These are phyloP conservation scores for Russula sp. DNA, from an alignment of 768 basidiomycete species.

Conservation along the genomic window DNA sequence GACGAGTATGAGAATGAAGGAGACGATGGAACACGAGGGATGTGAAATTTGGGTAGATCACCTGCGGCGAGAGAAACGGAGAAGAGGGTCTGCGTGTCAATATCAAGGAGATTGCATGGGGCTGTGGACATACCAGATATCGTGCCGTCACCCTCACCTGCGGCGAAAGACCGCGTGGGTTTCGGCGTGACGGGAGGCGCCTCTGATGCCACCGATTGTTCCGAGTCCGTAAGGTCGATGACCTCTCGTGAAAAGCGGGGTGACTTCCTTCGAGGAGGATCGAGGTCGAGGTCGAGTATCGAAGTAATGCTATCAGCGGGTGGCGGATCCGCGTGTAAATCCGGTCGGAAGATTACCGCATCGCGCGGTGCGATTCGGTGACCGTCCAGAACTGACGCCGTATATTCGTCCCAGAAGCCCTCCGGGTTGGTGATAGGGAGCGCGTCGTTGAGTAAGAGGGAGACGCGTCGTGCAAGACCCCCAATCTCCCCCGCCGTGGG, in stretches of 20 bases:
- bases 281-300: conserved; percentile 26
- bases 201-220: conserved; percentile 37
- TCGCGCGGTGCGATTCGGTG: conserved; percentile 12
- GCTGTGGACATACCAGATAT: conserved; percentile 10
- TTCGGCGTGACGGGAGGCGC: conserved; percentile 49
- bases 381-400: conserved; percentile 13
- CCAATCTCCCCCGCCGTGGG: conserved; percentile 4
- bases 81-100: neutral
- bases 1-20: conserved; percentile 38
- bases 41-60: conserved; percentile 13
- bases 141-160: conserved; percentile 29
- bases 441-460: conserved; percentile 12
- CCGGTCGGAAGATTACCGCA: conserved; percentile 18
- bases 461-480: conserved; percentile 22
- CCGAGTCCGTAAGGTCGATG: conserved; percentile 41
- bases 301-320: conserved; percentile 20
- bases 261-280: conserved; percentile 15
- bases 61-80: neutral
- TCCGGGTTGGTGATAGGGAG: conserved; percentile 5
- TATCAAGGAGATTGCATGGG: neutral
- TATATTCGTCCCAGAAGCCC: conserved; percentile 10
- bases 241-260: conserved; percentile 10
- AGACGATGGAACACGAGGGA: conserved; percentile 22
- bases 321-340: conserved; percentile 6
- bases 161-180: conserved; percentile 32